Evolutionary conservation across 2,329 filamentous ascomycete genomes (phyloP), one percentile per base, ranked within the genome.

Genomic region (Colletotrichum orbiculare): DNA sequence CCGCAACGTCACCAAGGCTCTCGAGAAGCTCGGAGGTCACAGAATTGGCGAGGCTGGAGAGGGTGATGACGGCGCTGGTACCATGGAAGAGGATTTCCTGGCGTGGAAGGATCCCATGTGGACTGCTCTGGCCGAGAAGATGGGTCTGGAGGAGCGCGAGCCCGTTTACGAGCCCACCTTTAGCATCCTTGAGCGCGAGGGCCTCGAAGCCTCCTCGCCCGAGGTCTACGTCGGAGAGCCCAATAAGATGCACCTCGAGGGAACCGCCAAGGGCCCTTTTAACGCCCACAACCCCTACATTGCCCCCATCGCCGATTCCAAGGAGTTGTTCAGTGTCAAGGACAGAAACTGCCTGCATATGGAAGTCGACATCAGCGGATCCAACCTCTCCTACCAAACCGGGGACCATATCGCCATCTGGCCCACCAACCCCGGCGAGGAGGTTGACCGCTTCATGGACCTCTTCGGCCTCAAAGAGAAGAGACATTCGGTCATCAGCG

Each of bases 61-160:
- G 82, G 96, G 96, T 73, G 96, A 99, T 73, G 96, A 99, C 76
- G 96, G 96, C 69, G 94, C 96, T 69, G 96, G 96, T 67, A 99
- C 96, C 62, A 99, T 99, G 96, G 96, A 99, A 81, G 96, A 99
- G 81, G 96, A 99, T 74, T 99, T 98, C 79, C 82, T 99, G 73
- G 93, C 95, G 70, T 99, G 96, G 96, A 99, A 99, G 82, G 96
- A 99, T 74, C 94, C 94, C 67, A 99, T 99, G 96, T 99, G 96
- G 96, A 83, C 87, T 72, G 92, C 91, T 66, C 84, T 99, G 57
- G 85, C 91, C 33, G 87, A 92, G 69, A 89, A 92, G 75, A 93
- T 99, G 91, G 88, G 88, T 58, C 83, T 99, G 60, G 92, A 98
- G 79, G 96, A 99, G 81, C 94, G 96, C 65, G 96, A 99, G 77